Percentiles rank a stretch among this genome's conserved stretches.
phyloP scores from a whole-genome alignment of 164 flowering plant species.

The Stephania japonica region DNA sequence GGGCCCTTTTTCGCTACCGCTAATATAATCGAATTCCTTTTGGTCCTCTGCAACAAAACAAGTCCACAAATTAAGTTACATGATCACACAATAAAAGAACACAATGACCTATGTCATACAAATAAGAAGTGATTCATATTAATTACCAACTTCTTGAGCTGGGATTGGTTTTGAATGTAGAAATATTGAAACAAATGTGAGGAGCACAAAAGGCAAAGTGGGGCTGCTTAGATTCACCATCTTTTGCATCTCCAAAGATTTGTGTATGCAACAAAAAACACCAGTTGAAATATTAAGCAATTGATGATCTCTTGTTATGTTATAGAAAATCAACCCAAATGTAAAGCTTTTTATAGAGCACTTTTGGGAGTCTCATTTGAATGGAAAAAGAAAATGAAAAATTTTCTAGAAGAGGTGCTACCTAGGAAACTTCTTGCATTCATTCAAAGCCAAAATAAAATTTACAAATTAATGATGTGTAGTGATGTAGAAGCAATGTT shows the following conservation, averaged over 20 bases:
- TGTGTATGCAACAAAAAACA: background rate
- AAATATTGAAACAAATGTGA: conserved; percentile 2
- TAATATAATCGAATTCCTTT: conserved; percentile 35
- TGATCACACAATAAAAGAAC: background rate
- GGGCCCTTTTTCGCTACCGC: conserved; percentile 27
- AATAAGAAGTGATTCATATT: background rate
- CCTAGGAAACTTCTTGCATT: no score
- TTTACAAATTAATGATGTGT: no score
- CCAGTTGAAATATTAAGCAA: background rate
- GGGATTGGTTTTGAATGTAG: conserved; percentile 6
- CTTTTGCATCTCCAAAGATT: background rate
- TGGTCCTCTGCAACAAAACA: conserved; percentile 30
- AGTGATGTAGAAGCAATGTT: no score
- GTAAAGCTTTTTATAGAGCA: background rate
- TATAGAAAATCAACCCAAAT: no score
- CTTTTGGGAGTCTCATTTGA: background rate
- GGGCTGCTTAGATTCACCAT: conserved; percentile 10
- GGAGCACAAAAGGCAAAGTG: conserved; percentile 1
- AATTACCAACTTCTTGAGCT: conserved; percentile 43
- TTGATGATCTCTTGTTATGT: no score
- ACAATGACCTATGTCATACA: no score
- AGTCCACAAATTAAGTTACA: background rate
- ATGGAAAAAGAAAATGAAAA: background rate
- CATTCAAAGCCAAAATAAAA: no score
- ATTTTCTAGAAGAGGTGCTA: background rate